phyloP scores from a whole-genome alignment of 768 basidiomycete species.

The Russula sp. region DNA sequence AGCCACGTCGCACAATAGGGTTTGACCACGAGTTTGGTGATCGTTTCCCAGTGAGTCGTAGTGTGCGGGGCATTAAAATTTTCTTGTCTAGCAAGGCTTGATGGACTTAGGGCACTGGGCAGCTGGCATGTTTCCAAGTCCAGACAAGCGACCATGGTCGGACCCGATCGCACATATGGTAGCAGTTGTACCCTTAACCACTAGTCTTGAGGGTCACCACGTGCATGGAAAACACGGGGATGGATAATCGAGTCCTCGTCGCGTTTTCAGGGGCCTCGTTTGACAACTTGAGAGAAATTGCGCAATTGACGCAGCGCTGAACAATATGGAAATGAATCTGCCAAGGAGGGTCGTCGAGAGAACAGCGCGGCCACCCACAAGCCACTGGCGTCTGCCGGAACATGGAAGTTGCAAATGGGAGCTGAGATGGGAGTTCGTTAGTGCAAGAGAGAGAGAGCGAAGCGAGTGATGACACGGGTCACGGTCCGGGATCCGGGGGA shows the following conservation, averaged over 20 bases:
- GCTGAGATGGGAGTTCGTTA: not conserved
- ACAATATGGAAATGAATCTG: slow-evolving; percentile 1
- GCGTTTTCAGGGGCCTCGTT: not conserved
- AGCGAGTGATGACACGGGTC: not conserved
- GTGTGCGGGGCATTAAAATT: not conserved
- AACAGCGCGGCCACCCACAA: not conserved
- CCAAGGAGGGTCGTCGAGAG: not conserved
- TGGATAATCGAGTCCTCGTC: not conserved
- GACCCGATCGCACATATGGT: slow-evolving; percentile 1
- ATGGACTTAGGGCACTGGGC: not conserved
- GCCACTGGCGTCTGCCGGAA: not conserved
- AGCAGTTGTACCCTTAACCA: not conserved
- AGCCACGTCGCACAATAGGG: slow-evolving; percentile 9
- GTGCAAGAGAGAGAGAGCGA: not conserved
- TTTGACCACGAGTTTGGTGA: not conserved
- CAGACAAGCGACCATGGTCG: not conserved
- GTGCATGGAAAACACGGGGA: not conserved
- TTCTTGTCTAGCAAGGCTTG: not conserved
- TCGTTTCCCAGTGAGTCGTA: not conserved
- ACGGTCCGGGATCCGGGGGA: slow-evolving; percentile 6
- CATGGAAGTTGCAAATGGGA: slow-evolving; percentile 7
- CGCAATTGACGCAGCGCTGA: not conserved
- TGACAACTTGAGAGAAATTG: not conserved
- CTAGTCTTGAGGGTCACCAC: not conserved
- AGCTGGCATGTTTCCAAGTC: not conserved